These are phyloP conservation scores for Ensete ventricosum DNA, from an alignment of 176 grass and related monocot genomes.

Conservation along the genomic window DNA sequence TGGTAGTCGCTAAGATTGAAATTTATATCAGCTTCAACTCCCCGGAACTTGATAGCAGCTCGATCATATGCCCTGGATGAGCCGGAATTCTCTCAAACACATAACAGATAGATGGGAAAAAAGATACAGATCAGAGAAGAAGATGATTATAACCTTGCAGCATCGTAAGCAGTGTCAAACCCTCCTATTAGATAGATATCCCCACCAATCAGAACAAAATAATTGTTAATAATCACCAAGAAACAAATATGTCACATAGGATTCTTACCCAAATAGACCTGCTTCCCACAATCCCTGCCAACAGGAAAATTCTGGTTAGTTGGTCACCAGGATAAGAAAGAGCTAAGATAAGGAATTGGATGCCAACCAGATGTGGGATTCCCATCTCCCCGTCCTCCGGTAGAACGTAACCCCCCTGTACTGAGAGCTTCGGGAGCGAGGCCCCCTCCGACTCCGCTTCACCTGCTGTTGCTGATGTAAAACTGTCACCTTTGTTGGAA, in stretches of 20 bases:
- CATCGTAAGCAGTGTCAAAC: slow-evolving; percentile 86
- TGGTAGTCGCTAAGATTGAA: slow-evolving; percentile 88
- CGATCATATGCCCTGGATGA: slow-evolving; percentile 69
- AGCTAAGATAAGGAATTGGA: neutral
- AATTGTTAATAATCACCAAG: neutral
- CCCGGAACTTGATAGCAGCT: slow-evolving; percentile 87
- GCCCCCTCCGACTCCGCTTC: slow-evolving; percentile 77
- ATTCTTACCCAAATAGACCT: slow-evolving; percentile 78
- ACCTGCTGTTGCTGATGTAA: slow-evolving; percentile 24
- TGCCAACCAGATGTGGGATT: slow-evolving; percentile 84
- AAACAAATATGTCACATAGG: neutral
- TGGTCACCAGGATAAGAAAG: neutral
- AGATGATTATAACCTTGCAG: slow-evolving; percentile 51
- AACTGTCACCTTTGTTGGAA: slow-evolving; percentile 15
- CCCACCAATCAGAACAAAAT: slow-evolving; percentile 1
- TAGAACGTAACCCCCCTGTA: slow-evolving; percentile 94
- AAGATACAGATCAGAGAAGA: neutral
- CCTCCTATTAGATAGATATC: slow-evolving; percentile 33
- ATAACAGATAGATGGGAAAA: neutral
- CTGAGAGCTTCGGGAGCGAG: slow-evolving; percentile 83
- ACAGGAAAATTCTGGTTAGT: neutral
- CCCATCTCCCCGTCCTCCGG: slow-evolving; percentile 89
- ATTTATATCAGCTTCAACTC: slow-evolving; percentile 85
- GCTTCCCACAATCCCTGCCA: slow-evolving; percentile 87
- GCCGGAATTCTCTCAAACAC: neutral